Conservation (phyloP, 164 flowering plant genomes). For the Macadamia integrifolia region DNA sequence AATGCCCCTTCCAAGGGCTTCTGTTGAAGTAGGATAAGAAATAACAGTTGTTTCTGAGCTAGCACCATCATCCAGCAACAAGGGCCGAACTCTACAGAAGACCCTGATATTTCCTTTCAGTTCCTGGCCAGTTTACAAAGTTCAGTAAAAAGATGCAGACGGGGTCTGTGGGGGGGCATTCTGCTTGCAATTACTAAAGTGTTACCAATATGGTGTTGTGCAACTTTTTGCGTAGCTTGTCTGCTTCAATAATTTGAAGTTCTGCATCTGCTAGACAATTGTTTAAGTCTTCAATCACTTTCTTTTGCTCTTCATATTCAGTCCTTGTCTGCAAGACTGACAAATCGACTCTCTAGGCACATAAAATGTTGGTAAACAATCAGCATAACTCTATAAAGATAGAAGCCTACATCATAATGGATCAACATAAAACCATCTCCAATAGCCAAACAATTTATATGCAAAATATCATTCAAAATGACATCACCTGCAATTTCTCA, state of each 20-base stretch:
- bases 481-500: slow-evolving; percentile 57
- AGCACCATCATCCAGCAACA: slow-evolving; percentile 65
- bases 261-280: slow-evolving; percentile 68
- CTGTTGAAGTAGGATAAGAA: slow-evolving; percentile 68
- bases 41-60: slow-evolving; percentile 43
- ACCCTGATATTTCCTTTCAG: slow-evolving; percentile 97
- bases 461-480: no score
- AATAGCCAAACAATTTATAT: no score
- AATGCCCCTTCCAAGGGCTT: slow-evolving; percentile 69
- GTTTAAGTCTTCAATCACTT: slow-evolving; percentile 44
- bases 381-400: neutral
- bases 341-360: slow-evolving; percentile 50
- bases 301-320: slow-evolving; percentile 58
- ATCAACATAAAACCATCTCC: no score
- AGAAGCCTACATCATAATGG: neutral
- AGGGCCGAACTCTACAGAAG: slow-evolving; percentile 92
- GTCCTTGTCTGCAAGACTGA: slow-evolving; percentile 46
- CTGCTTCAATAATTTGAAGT: slow-evolving; percentile 71
- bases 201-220: slow-evolving; percentile 88
- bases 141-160: neutral
- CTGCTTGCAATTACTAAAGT: neutral
- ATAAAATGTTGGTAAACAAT: neutral
- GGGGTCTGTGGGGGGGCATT: neutral
- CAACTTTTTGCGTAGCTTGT: slow-evolving; percentile 71
- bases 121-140: slow-evolving; percentile 48